Base-by-base conservation (phyloP, 2,329 filamentous ascomycete species). In the Fusarium sterilihyphosum region DNA sequence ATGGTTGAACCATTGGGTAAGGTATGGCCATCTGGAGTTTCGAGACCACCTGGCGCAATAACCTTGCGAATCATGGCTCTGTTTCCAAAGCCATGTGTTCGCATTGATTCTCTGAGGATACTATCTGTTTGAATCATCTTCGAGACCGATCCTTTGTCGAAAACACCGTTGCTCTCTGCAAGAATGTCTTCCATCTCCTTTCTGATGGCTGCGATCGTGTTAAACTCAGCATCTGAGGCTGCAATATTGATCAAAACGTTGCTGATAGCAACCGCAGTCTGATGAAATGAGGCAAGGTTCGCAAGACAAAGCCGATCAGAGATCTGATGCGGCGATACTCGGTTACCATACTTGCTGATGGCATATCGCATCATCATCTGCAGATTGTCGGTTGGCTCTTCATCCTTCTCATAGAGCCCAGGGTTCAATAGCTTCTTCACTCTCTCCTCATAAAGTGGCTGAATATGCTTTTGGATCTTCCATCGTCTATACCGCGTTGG, bases 81-180 rank as follows among this genome's bases (percentile, higher is more conserved):
- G 5, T 74, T 74, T 11, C 78, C 78, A 29, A 82, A 80, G 0
- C 81, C 77, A 26, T 84, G 68, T 2, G 82, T 67, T 8, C 85
- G 80, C 59, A 86, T 77, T 0, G 85, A 85, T 70, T 87, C 85
- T 24, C 85, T 82, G 4, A 82, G 76, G 1, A 83, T 78, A 44
- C 85, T 86, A 66, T 87, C 85, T 8, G 82, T 77, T 4, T 76
- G 77, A 0, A 79, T 75, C 81, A 87, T 82, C 13, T 80, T 79
- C 62, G 20, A 86, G 70, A 22, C 78, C 71, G 31, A 75, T 62
- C 38, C 54, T 83, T 86, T 26, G 81, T 84, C 85, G 83, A 87
- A 50, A 1, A 60, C 54, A 6, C 73, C 62, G 22, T 70, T 64
- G 1, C 75, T 75, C 6, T 70, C 67, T 26, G 67, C 63, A 14